Evolutionary conservation across 2,329 filamentous ascomycete genomes (phyloP).

Genomic region (Fusarium sublunatum): DNA sequence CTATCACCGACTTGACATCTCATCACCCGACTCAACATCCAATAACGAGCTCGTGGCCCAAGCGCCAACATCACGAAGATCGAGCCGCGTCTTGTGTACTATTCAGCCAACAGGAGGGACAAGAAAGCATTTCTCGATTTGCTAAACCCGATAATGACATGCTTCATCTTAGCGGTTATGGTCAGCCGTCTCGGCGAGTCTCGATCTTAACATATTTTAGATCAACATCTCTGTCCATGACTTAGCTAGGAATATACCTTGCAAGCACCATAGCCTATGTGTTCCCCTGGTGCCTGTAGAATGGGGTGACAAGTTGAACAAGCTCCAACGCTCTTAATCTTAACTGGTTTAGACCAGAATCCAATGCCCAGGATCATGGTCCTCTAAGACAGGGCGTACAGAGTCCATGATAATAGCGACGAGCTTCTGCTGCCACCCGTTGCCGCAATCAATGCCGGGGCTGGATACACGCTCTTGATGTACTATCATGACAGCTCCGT

Average conservation of each 20-base stretch:
- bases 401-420: conserved; percentile 11
- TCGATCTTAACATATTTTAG: conserved; percentile 6
- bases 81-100: conserved; percentile 13
- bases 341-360: conserved; percentile 25
- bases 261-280: conserved; percentile 2
- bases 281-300: conserved; percentile 33
- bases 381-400: conserved; percentile 12
- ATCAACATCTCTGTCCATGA: conserved; percentile 25
- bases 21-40: conserved; percentile 10
- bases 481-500: conserved; percentile 21
- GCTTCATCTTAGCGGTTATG: conserved; percentile 9
- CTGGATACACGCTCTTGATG: conserved; percentile 12
- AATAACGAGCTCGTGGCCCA: conserved; percentile 29
- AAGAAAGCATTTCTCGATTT: conserved; percentile 12
- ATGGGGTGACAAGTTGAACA: conserved; percentile 36
- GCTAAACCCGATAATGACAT: not conserved
- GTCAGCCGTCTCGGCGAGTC: not conserved
- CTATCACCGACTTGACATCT: conserved; percentile 11
- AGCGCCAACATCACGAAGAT: conserved; percentile 24
- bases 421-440: not conserved
- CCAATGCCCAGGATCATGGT: conserved; percentile 30
- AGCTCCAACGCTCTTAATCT: conserved; percentile 35
- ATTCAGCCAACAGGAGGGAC: conserved; percentile 20
- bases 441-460: not conserved
- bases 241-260: conserved; percentile 10